Conservation (phyloP, 2,329 filamentous ascomycete genomes). For the Phyllosticta citribraziliensis region DNA sequence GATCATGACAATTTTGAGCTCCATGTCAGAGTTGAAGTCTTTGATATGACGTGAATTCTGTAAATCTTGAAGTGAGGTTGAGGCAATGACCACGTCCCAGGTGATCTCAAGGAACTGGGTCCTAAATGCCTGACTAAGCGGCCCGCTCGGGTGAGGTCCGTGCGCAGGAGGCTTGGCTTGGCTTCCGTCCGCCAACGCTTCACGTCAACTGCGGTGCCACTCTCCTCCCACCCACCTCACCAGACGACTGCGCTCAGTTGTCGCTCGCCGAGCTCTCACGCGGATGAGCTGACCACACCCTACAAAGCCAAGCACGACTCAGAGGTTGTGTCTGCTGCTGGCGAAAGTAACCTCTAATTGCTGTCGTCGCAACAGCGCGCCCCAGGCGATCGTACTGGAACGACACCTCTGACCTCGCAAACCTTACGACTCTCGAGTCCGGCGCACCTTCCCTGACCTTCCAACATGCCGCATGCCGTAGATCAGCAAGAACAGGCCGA, state of each 20-base stretch:
- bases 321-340: not conserved
- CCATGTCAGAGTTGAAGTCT: too few species aligned
- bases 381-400: not conserved
- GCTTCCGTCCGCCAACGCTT: not conserved
- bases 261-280: not conserved
- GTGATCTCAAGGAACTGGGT: too few species aligned
- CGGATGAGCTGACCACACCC: not conserved
- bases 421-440: not conserved
- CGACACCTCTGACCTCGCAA: not conserved
- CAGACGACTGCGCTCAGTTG: not conserved
- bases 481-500: slow-evolving; percentile 15
- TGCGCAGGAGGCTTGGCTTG: not conserved
- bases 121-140: not conserved
- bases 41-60: too few species aligned
- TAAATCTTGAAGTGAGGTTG: too few species aligned
- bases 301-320: not conserved
- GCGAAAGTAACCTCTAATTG: not conserved
- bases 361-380: not conserved
- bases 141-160: not conserved
- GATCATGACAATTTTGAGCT: too few species aligned
- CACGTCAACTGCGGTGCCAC: not conserved
- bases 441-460: not conserved
- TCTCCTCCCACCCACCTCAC: not conserved
- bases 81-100: too few species aligned
- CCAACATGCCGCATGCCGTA: slow-evolving; percentile 30